Evolutionary conservation across 768 basidiomycete genomes (phyloP).

Genomic region (Macrolepiota fuliginosa): DNA sequence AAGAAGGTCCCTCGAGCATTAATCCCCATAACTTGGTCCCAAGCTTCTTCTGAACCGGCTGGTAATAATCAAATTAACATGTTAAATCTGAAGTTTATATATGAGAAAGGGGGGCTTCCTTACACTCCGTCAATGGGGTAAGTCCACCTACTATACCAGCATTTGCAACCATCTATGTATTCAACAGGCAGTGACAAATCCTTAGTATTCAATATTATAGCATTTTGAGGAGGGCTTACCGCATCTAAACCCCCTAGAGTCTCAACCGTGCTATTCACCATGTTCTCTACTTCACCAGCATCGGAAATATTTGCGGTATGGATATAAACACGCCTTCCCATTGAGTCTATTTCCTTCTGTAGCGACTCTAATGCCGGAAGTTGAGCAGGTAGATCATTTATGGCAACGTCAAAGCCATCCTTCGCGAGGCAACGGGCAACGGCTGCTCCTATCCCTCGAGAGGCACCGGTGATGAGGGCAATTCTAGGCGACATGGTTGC

Average conservation of each 20-base stretch:
- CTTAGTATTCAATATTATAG: neutral
- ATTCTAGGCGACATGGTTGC: too few relatives aligned
- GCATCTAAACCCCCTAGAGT: conserved; percentile 21
- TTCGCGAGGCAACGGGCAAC: conserved; percentile 36
- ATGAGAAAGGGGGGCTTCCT: neutral
- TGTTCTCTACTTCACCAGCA: conserved; percentile 18
- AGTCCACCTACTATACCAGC: neutral
- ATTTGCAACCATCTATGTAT: conserved; percentile 12
- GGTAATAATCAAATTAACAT: neutral
- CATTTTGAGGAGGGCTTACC: conserved; percentile 8
- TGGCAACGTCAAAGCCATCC: conserved; percentile 42
- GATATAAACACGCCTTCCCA: conserved; percentile 13
- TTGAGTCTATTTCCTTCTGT: conserved; percentile 12
- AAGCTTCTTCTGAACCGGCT: conserved; percentile 33
- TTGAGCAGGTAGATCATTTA: conserved; percentile 33
- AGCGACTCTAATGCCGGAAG: conserved; percentile 12
- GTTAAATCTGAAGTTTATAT: neutral
- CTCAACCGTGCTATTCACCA: conserved; percentile 17
- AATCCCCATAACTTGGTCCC: conserved; percentile 42
- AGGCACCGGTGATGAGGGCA: too few relatives aligned
- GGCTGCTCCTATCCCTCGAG: too few relatives aligned
- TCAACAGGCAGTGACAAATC: too few relatives aligned
- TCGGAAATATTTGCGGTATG: conserved; percentile 17
- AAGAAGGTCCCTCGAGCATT: conserved; percentile 59
- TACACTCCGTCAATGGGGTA: neutral